Percentiles rank a stretch among this genome's conserved stretches.
phyloP scores from a whole-genome alignment of 2,329 filamentous ascomycete species.

The Zasmidium angulare region DNA sequence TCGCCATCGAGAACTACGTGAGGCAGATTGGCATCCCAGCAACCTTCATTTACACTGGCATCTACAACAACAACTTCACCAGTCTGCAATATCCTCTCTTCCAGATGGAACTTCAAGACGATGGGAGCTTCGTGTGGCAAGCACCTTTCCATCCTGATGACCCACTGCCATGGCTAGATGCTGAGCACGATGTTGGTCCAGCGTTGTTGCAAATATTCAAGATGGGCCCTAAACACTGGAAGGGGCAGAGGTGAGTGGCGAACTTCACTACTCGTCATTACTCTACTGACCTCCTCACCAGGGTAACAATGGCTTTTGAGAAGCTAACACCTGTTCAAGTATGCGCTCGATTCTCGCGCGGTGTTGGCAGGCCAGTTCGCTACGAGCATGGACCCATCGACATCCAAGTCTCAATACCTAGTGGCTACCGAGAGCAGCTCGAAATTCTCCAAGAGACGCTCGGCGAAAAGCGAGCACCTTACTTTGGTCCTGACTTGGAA shows the following conservation, averaged over 20 bases:
- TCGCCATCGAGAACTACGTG: conserved; percentile 88
- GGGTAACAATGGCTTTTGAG: conserved; percentile 88
- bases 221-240: conserved; percentile 84
- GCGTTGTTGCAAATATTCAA: conserved; percentile 93
- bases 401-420: conserved; percentile 79
- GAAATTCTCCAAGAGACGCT: conserved; percentile 63
- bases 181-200: conserved; percentile 92
- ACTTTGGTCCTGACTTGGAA: conserved; percentile 62
- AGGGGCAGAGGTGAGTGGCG: conserved; percentile 62
- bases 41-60: conserved; percentile 93
- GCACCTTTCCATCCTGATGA: conserved; percentile 90
- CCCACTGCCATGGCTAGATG: conserved; percentile 91
- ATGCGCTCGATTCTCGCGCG: conserved; percentile 75
- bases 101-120: conserved; percentile 83
- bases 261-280: not conserved
- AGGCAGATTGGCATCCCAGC: conserved; percentile 77
- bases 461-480: conserved; percentile 59
- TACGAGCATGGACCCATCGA: conserved; percentile 80
- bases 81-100: conserved; percentile 89
- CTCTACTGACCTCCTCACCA: conserved; percentile 32
- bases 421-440: conserved; percentile 85
- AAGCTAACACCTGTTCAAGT: conserved; percentile 80
- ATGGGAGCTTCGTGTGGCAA: conserved; percentile 88
- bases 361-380: conserved; percentile 72
- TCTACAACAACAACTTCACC: conserved; percentile 99